A percentile compares a stretch with the other conserved stretches of the same genome.
phyloP scores from a whole-genome alignment of 192 early-diverging fungal species.

The Coemansia erecta region DNA sequence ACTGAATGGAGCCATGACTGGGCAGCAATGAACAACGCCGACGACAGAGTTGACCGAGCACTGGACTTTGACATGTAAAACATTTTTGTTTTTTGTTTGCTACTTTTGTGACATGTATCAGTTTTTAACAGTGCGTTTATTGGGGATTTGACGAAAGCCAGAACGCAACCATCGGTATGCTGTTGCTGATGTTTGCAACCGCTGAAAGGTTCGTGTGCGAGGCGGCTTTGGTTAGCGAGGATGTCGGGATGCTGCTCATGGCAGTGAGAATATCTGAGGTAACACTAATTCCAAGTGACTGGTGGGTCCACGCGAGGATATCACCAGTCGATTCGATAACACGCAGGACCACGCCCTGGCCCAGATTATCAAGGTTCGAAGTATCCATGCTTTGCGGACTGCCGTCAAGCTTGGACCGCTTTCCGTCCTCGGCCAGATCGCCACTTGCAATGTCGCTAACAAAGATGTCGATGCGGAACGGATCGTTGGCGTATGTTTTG shows the following conservation, averaged over 20 bases:
- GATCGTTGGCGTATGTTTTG: slow-evolving; percentile 40
- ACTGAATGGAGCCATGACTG: slow-evolving; percentile 45
- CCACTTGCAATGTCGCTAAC: background rate
- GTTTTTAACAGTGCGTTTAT: background rate
- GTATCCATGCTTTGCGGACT: slow-evolving; percentile 2
- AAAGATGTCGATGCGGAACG: slow-evolving; percentile 44
- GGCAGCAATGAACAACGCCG: slow-evolving; percentile 37
- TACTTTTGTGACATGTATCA: background rate
- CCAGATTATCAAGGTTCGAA: background rate
- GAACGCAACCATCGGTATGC: slow-evolving; percentile 27
- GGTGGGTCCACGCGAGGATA: slow-evolving; percentile 35
- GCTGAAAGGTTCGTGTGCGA: slow-evolving; percentile 24
- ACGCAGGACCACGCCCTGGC: slow-evolving; percentile 24
- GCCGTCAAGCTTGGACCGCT: slow-evolving; percentile 10
- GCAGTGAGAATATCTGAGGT: slow-evolving; percentile 13
- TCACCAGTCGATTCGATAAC: slow-evolving; percentile 21
- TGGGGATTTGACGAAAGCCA: slow-evolving; percentile 22
- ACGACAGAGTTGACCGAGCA: slow-evolving; percentile 48
- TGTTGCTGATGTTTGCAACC: slow-evolving; percentile 31
- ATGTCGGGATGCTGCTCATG: slow-evolving; percentile 9
- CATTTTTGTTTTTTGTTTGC: background rate
- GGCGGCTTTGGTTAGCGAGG: slow-evolving; percentile 2
- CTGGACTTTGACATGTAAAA: slow-evolving; percentile 40
- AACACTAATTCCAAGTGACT: slow-evolving; percentile 10
- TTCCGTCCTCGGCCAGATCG: slow-evolving; percentile 1